phyloP scores from a whole-genome alignment of 352 stramenopile species.

The Phytophthora kernoviae region DNA sequence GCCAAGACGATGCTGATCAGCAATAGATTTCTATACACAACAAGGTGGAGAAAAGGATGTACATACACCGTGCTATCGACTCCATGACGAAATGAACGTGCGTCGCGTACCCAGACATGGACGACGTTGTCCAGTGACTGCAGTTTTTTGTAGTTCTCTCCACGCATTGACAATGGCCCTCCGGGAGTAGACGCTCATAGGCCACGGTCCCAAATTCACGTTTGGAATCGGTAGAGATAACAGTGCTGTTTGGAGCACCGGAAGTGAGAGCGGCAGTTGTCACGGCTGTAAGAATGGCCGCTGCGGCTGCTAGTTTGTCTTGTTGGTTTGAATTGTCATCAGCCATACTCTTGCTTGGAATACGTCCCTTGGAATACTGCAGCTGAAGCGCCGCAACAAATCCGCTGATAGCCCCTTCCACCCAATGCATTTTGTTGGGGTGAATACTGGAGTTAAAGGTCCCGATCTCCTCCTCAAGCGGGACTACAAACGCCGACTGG shows the following conservation, averaged over 20 bases:
- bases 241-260: not conserved
- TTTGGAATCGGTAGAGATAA: not conserved
- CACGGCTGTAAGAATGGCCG: constrained; percentile 19
- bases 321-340: not conserved
- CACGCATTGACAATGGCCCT: constrained; percentile 46
- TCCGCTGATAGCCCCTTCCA: constrained; percentile 1
- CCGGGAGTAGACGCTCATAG: constrained; percentile 52
- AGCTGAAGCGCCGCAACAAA: constrained; percentile 23
- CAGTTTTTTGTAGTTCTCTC: constrained; percentile 32
- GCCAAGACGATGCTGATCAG: not conserved
- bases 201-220: constrained; percentile 20
- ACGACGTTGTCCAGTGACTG: constrained; percentile 40
- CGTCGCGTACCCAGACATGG: constrained; percentile 68
- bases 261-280: constrained; percentile 10
- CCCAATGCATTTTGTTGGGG: constrained; percentile 23
- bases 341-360: not conserved
- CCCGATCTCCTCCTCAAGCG: constrained; percentile 8
- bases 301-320: constrained; percentile 18
- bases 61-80: constrained; percentile 47
- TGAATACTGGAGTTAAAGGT: constrained; percentile 1
- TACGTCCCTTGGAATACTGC: not conserved
- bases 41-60: not conserved
- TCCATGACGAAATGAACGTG: constrained; percentile 51
- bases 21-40: not conserved
- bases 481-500: constrained; percentile 25